Evolutionary conservation across 108 stramenopile species (phyloP), one percentile per base, ranked within the genome.

Genomic region (Cyclostephanos invisitatus): DNA sequence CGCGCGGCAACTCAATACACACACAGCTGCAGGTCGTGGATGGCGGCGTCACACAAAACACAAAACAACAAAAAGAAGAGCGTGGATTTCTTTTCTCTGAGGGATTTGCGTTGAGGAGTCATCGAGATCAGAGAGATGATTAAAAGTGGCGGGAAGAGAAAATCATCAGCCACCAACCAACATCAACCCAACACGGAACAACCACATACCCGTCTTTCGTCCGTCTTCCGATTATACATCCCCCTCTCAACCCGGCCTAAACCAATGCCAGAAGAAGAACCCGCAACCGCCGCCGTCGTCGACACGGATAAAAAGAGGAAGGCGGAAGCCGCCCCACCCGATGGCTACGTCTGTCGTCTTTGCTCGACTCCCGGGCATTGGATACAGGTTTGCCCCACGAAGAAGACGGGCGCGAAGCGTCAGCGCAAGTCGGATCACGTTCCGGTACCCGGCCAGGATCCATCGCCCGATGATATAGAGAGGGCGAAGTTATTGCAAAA

Each of bases 341-440:
- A 82, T 35, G 90, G 87, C 18, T 91, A 91, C 47, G 75, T 86
- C 7, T 91, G 90, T 69, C 83, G 86, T 38, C 47, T 83, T 17
- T 91, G 90, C 64, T 62, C 69, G 14, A 62, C 62, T 6, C 62
- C 84, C 42, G 87, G 85, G 27, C 90, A 91, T 64, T 91, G 90
- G 90, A 91, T 91, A 20, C 90, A 91, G 65, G 83, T 84, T 54
- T 91, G 90, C 61, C 85, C 86, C 3, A 81, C 77, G 18, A 83
- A 84, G 27, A 75, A 80, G 53, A 80, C 85, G 22, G 75, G 69
- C 18, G 42, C 63, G 6, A 61, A 81, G 18, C 64, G 49, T 0
- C 62, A 49, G 25, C 36, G 35, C 29, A 60, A 65, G 60, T 35
- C 81, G 6, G 77, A 84, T 42, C 88, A 89, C 56, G 65, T 82